These are phyloP conservation scores for Endoconidiophora laricicola DNA, from an alignment of 2,329 filamentous ascomycete genomes.

Conservation along the genomic window DNA sequence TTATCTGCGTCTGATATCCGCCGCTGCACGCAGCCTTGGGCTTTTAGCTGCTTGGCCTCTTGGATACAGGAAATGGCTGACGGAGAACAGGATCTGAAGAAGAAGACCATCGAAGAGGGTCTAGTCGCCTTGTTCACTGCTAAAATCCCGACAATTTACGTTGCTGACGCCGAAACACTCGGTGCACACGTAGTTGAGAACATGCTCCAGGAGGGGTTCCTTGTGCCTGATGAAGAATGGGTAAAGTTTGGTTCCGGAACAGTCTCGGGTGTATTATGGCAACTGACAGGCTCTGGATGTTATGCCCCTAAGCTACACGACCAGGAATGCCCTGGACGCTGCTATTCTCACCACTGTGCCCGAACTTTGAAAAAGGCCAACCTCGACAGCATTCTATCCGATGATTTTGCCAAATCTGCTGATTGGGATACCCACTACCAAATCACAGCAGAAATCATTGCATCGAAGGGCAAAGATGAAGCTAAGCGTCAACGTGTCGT, in stretches of 20 bases:
- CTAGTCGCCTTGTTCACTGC: conserved; percentile 78
- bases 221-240: conserved; percentile 91
- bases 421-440: conserved; percentile 88
- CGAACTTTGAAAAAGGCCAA: conserved; percentile 91
- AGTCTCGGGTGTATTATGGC: conserved; percentile 82
- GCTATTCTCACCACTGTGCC: conserved; percentile 88
- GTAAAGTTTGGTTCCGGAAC: conserved; percentile 72
- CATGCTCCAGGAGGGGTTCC: conserved; percentile 62
- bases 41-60: conserved; percentile 65
- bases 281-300: conserved; percentile 79
- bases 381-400: conserved; percentile 53
- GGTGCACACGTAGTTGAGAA: conserved; percentile 59
- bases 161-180: conserved; percentile 82
- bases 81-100: conserved; percentile 73
- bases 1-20: conserved; percentile 66
- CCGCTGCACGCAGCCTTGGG: conserved; percentile 81
- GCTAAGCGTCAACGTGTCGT: conserved; percentile 84
- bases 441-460: conserved; percentile 59
- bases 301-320: conserved; percentile 77
- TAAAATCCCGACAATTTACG: conserved; percentile 97
- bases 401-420: conserved; percentile 48
- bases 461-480: conserved; percentile 64
- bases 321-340: conserved; percentile 51
- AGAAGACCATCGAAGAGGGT: conserved; percentile 72
- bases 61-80: conserved; percentile 87